These are phyloP conservation scores for Capsella rubella DNA, from an alignment of 441 rosid species.

Conservation along the genomic window DNA sequence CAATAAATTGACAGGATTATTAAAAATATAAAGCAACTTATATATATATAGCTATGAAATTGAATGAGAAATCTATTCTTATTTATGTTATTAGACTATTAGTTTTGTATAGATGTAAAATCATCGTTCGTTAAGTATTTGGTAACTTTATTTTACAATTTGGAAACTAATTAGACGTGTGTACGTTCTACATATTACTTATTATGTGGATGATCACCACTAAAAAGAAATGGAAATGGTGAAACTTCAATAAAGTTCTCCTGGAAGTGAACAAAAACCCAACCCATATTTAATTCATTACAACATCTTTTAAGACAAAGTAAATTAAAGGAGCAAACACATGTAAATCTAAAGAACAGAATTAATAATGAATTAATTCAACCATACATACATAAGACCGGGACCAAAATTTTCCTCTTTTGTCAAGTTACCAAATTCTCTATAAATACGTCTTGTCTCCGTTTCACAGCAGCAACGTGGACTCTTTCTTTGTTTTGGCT, in stretches of 20 bases:
- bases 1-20: neutral
- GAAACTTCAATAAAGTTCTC: neutral
- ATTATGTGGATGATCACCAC: neutral
- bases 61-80: neutral
- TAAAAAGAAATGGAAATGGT: neutral
- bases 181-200: neutral
- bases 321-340: constrained; percentile 24
- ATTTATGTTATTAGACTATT: neutral
- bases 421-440: constrained; percentile 30
- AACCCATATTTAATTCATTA: neutral
- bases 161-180: neutral
- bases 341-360: constrained; percentile 24
- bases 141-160: neutral
- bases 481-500: constrained; percentile 57
- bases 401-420: constrained; percentile 28
- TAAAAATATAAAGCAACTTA: too few species aligned
- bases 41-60: neutral
- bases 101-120: neutral
- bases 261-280: constrained; percentile 15
- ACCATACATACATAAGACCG: constrained; percentile 8
- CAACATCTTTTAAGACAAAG: constrained; percentile 25
- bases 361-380: constrained; percentile 15
- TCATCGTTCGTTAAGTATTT: neutral
- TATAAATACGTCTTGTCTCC: constrained; percentile 47
- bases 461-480: constrained; percentile 62